Percentiles rank a stretch among this genome's conserved stretches.
Evolutionary conservation across 2,329 filamentous ascomycete species (phyloP).

Genomic region (Fusarium sambucinum): DNA sequence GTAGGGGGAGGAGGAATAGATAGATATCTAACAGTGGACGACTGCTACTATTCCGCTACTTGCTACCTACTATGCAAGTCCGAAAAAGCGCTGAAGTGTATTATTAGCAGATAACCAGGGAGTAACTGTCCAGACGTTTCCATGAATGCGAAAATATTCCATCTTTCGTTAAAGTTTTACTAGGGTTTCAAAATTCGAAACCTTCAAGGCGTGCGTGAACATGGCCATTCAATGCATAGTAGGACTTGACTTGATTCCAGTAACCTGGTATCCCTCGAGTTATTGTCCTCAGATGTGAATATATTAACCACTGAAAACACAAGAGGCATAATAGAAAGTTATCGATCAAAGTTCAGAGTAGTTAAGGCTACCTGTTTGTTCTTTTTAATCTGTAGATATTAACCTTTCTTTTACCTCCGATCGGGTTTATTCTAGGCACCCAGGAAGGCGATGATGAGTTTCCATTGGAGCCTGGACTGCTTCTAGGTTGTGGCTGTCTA

Average conservation of each 20-base stretch:
- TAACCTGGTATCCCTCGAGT: not conserved
- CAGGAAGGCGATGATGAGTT: not conserved
- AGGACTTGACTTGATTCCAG: not conserved
- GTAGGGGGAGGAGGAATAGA: no score
- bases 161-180: slow-evolving; percentile 9
- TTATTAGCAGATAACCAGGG: not conserved
- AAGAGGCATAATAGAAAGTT: not conserved
- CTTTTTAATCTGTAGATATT: not conserved
- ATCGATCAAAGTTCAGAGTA: not conserved
- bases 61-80: not conserved
- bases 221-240: not conserved
- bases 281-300: not conserved
- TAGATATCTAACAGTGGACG: slow-evolving; percentile 10
- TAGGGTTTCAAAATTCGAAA: slow-evolving; percentile 1
- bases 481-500: not conserved
- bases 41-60: not conserved
- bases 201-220: not conserved
- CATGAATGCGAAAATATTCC: not conserved
- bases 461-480: not conserved
- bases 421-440: not conserved
- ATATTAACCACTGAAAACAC: not conserved
- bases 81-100: slow-evolving; percentile 19
- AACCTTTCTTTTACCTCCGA: not conserved
- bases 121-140: not conserved
- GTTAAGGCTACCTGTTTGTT: not conserved